Conservation (phyloP, 331 rosid genomes). For the Acacia concinna region DNA sequence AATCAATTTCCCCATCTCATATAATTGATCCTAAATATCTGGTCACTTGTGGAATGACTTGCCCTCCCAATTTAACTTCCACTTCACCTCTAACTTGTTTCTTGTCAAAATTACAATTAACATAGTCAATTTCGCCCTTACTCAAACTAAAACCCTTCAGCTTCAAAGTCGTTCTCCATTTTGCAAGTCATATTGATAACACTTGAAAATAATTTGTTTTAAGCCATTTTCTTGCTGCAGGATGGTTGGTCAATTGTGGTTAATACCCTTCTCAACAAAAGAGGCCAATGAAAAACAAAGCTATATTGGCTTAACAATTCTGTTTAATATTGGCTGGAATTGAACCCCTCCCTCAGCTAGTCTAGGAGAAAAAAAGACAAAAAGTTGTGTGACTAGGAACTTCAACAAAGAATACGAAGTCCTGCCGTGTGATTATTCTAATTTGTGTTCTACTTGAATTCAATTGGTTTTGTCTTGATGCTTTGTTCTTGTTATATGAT, state of each 20-base stretch:
- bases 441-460: neutral
- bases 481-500: neutral
- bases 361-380: neutral
- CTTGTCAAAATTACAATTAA: too few species aligned
- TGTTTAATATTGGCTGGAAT: neutral
- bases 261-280: too few species aligned
- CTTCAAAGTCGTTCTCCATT: neutral
- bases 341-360: neutral
- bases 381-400: neutral
- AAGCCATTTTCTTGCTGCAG: neutral
- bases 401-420: neutral
- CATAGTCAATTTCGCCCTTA: too few species aligned
- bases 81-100: too few species aligned
- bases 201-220: neutral
- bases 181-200: neutral
- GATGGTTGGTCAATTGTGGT: neutral
- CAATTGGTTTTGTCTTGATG: neutral
- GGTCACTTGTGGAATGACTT: too few species aligned
- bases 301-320: neutral
- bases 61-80: too few species aligned
- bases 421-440: neutral
- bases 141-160: too few species aligned
- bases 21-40: too few species aligned
- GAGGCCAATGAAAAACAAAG: neutral
- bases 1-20: too few species aligned